A percentile compares a stretch with the other conserved stretches of the same genome.
These are phyloP conservation scores for Galerina marginata DNA, from an alignment of 768 basidiomycete genomes.

Conservation along the genomic window DNA sequence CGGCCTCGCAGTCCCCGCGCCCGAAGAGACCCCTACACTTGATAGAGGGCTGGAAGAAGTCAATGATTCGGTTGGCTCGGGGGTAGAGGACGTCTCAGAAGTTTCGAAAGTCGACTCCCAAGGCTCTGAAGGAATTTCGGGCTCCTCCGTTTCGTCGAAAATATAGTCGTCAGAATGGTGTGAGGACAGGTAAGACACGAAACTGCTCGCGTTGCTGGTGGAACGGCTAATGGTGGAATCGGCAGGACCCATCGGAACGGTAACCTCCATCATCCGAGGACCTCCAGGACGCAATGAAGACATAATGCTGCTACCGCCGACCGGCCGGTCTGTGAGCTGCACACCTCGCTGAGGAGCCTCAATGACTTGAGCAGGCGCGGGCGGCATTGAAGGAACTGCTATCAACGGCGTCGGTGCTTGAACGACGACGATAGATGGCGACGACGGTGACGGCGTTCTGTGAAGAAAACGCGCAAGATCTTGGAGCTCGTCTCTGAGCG, in stretches of 20 bases:
- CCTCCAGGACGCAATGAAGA: slow-evolving; percentile 37
- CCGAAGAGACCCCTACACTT: slow-evolving; percentile 17
- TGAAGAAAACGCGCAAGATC: slow-evolving; percentile 65
- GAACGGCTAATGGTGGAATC: slow-evolving; percentile 33
- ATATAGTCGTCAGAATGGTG: slow-evolving; percentile 79
- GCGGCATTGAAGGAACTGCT: background rate
- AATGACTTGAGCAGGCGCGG: background rate
- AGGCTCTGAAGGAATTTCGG: slow-evolving; percentile 1
- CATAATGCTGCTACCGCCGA: slow-evolving; percentile 47
- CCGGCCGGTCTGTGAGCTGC: slow-evolving; percentile 43
- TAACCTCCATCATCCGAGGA: slow-evolving; percentile 25
- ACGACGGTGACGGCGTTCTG: slow-evolving; percentile 38
- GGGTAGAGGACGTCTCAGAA: slow-evolving; percentile 13
- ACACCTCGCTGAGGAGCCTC: slow-evolving; percentile 16
- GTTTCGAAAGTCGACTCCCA: slow-evolving; percentile 4
- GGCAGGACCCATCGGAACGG: slow-evolving; percentile 21
- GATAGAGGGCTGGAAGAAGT: slow-evolving; percentile 21
- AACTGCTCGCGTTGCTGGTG: slow-evolving; percentile 47
- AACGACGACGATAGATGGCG: slow-evolving; percentile 13
- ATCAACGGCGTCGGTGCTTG: slow-evolving; percentile 4
- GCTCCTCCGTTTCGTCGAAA: slow-evolving; percentile 35
- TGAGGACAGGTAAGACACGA: slow-evolving; percentile 51
- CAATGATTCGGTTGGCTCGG: slow-evolving; percentile 18
- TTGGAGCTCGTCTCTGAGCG: slow-evolving; percentile 71
- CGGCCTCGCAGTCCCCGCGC: slow-evolving; percentile 41